Evolutionary conservation across 495 filamentous ascomycete species (phyloP), one percentile per base, ranked within the genome.

Genomic region (Penicillium chermesinum): DNA sequence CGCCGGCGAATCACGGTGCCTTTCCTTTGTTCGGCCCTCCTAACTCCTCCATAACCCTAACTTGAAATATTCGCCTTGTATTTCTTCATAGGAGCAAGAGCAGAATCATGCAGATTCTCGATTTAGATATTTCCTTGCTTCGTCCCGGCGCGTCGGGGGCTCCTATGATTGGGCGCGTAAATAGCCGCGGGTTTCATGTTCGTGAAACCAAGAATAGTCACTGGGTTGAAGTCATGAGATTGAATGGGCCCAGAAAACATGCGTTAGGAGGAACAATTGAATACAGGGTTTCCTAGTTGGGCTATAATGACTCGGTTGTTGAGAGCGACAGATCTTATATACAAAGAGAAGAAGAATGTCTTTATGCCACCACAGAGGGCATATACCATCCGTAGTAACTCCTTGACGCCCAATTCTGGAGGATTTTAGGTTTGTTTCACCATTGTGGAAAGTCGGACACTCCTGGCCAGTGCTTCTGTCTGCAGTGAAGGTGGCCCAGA

Each of bases 111-210:
- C 22, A 33, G 16, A 13, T 33, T 10, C 25, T 10, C 25, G 25
- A 30, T 30, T 10, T 10, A 5, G 25, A 10, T 10, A 30, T 30
- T 34, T 16, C 22, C 7, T 4, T 10, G 19, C 38, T 30, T n/a
- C 34, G 19, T 52, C 20, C 35, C 35, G 49, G 46, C 46, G 53
- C 22, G 42, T 48, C 36, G 16, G 22, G 22, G 35, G 27, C 14
- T 10, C 9, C 14, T 12, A 10, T 52, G 49, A 55, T 56, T 59
- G 56, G 56, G 46, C 49, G 48, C 48, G 41, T 45, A 50, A 30
- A 48, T 44, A 44, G 42, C 17, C 12, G 2, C 15, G 30, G 16
- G 38, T 40, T 40, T 40, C 38, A 40, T 7, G 17, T 13, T 13
- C 19, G 38, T 16, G 35, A 17, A n/a, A 37, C 25, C 25, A 30